phyloP scores from a whole-genome alignment of 2,329 filamentous ascomycete genomes.

The Stachybotrys chlorohalonatus region DNA sequence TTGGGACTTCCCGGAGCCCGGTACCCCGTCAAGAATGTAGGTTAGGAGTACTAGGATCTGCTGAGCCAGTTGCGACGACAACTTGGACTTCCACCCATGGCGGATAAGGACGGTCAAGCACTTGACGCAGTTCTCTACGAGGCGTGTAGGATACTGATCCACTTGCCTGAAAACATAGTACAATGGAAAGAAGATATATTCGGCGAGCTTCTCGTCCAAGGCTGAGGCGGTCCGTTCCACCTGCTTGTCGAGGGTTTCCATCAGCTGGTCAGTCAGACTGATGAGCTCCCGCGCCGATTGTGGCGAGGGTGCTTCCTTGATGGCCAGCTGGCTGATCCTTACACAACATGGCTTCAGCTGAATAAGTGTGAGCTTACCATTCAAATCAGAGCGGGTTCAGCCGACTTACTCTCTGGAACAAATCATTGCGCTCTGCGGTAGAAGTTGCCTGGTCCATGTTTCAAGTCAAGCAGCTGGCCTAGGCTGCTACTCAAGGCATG shows the following conservation, averaged over 20 bases:
- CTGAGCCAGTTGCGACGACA: slow-evolving; percentile 65
- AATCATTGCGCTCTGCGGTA: slow-evolving; percentile 16
- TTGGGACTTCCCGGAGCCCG: slow-evolving; percentile 37
- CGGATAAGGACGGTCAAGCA: slow-evolving; percentile 66
- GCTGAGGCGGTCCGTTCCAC: slow-evolving; percentile 32
- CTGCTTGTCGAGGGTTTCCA: slow-evolving; percentile 35
- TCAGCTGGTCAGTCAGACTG: slow-evolving; percentile 34
- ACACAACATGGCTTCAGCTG: slow-evolving; percentile 57
- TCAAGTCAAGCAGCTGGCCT: slow-evolving; percentile 9
- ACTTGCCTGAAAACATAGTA: slow-evolving; percentile 77
- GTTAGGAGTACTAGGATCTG: slow-evolving; percentile 81
- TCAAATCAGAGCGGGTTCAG: neutral
- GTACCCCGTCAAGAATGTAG: slow-evolving; percentile 67
- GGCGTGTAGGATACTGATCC: slow-evolving; percentile 58
- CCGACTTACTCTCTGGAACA: slow-evolving; percentile 19
- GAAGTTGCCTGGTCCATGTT: slow-evolving; percentile 15
- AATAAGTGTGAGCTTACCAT: slow-evolving; percentile 2
- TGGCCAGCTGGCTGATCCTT: slow-evolving; percentile 47
- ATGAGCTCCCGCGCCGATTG: slow-evolving; percentile 33
- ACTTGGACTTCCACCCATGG: slow-evolving; percentile 67
- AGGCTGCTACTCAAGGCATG: slow-evolving; percentile 10
- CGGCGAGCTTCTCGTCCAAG: slow-evolving; percentile 75
- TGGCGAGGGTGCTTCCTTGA: slow-evolving; percentile 35
- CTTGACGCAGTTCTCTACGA: slow-evolving; percentile 68
- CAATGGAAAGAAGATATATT: slow-evolving; percentile 92